phyloP scores from a whole-genome alignment of 192 early-diverging fungal genomes.

The Entomortierella beljakovae region DNA sequence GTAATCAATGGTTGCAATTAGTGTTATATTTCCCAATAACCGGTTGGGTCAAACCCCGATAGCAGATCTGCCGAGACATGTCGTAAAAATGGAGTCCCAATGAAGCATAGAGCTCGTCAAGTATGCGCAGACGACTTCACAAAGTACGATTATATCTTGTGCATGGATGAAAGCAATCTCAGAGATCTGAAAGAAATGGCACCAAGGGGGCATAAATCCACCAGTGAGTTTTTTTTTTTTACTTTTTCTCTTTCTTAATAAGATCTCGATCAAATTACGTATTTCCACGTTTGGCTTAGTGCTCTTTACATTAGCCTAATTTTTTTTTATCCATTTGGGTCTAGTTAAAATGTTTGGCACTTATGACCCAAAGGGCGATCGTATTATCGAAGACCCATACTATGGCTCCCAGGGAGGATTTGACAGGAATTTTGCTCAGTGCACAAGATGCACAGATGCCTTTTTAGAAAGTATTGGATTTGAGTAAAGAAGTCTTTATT shows the following conservation, averaged over 20 bases:
- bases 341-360: constrained; percentile 80
- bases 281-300: constrained; percentile 16
- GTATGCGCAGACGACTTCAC: constrained; percentile 72
- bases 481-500: constrained; percentile 11
- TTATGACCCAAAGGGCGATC: constrained; percentile 78
- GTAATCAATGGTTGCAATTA: neutral
- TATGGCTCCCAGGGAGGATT: constrained; percentile 76
- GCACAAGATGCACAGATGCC: constrained; percentile 73
- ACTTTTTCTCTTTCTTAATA: neutral
- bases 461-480: constrained; percentile 71
- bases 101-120: constrained; percentile 81
- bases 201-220: constrained; percentile 45
- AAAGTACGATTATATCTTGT: constrained; percentile 87
- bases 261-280: too few relatives aligned
- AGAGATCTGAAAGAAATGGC: constrained; percentile 62
- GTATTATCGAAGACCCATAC: constrained; percentile 73
- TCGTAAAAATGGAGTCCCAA: constrained; percentile 73
- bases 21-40: neutral
- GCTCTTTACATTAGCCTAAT: neutral
- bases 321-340: constrained; percentile 5
- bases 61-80: constrained; percentile 75
- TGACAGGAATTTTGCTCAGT: constrained; percentile 82
- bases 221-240: constrained; percentile 24
- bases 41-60: constrained; percentile 80
- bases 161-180: constrained; percentile 91